These are phyloP conservation scores for Colletotrichum sp. DNA, from an alignment of 2,329 filamentous ascomycete species.

Conservation along the genomic window DNA sequence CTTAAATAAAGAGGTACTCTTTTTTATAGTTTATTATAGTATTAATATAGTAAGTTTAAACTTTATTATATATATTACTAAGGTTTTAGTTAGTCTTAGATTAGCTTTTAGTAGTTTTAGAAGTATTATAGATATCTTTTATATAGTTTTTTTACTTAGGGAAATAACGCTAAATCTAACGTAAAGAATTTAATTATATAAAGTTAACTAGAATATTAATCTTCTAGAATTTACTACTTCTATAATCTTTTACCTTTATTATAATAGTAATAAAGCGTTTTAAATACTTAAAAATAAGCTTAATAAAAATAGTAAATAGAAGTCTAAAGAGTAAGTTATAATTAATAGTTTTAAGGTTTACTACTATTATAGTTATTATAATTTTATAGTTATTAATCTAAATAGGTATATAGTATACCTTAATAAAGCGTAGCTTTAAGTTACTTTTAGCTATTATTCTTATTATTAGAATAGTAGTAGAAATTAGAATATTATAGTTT, in stretches of 20 bases:
- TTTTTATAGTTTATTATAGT: neutral
- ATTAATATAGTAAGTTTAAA: neutral
- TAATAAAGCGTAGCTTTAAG: neutral
- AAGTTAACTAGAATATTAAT: neutral
- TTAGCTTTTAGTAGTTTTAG: neutral
- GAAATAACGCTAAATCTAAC: neutral
- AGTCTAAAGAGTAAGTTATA: neutral
- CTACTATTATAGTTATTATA: neutral
- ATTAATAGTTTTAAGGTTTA: neutral
- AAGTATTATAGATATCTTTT: neutral
- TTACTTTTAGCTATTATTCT: neutral
- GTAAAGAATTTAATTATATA: neutral
- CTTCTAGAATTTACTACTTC: neutral
- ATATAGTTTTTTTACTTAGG: neutral
- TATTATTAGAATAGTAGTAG: neutral
- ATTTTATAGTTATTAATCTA: neutral
- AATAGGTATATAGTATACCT: neutral
- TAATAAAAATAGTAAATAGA: neutral
- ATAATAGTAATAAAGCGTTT: neutral
- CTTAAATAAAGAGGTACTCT: neutral
- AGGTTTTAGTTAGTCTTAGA: neutral
- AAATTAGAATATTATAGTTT: neutral
- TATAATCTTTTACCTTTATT: neutral
- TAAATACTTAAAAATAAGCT: neutral
- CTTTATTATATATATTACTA: neutral